phyloP scores from a whole-genome alignment of 1,284 basidiomycete species.

The Meira nashicola region DNA sequence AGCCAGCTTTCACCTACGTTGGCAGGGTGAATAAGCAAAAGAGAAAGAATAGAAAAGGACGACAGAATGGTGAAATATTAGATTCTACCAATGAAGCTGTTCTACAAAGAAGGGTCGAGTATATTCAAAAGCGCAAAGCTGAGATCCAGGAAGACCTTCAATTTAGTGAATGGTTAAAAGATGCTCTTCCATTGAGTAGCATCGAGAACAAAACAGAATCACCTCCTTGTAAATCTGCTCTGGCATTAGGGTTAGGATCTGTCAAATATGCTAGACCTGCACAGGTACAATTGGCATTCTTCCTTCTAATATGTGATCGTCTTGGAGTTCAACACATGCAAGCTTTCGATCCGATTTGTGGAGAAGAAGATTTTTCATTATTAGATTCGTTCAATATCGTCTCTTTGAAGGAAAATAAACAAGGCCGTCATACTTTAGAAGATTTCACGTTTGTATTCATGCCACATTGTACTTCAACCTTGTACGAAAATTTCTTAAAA shows the following conservation, averaged over 20 bases:
- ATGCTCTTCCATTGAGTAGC: no score
- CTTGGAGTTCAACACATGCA: background rate
- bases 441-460: slow-evolving; percentile 21
- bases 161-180: no score
- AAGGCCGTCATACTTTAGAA: slow-evolving; percentile 11
- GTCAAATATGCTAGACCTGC: slow-evolving; percentile 8
- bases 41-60: no score
- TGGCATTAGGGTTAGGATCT: slow-evolving; percentile 6
- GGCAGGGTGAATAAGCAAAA: no score
- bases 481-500: slow-evolving; percentile 23
- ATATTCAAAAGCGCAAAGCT: no score
- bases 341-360: slow-evolving; percentile 8
- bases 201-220: no score
- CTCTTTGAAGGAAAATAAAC: background rate
- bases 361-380: slow-evolving; percentile 4
- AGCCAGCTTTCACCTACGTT: no score
- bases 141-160: no score
- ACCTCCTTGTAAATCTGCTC: background rate
- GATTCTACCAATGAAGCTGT: no score
- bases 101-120: no score
- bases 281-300: slow-evolving; percentile 10
- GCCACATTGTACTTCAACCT: slow-evolving; percentile 22
- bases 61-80: no score
- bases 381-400: background rate
- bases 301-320: slow-evolving; percentile 3